A percentile compares a stretch with the other conserved stretches of the same genome.
These are phyloP conservation scores for Asterophora parasitica DNA, from an alignment of 768 basidiomycete genomes.

Conservation along the genomic window DNA sequence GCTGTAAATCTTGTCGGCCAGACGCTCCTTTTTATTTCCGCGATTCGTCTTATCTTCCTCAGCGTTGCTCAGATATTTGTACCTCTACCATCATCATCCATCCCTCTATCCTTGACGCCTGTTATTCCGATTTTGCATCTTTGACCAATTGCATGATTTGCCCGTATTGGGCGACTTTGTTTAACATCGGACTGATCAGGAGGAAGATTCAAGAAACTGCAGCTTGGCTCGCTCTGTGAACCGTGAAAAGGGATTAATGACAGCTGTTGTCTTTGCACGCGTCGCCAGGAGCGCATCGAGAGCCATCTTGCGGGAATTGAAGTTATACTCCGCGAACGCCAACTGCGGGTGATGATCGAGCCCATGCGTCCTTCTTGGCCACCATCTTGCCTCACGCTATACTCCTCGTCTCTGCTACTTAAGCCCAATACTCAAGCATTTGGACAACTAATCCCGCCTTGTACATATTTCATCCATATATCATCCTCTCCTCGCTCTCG, in stretches of 20 bases:
- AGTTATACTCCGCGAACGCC: slow-evolving; percentile 14
- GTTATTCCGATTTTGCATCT: slow-evolving; percentile 6
- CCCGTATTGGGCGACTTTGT: background rate
- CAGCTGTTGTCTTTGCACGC: background rate
- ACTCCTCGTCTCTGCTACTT: slow-evolving; percentile 10
- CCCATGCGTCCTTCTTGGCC: slow-evolving; percentile 10
- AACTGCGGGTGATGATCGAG: slow-evolving; percentile 15
- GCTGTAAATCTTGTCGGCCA: slow-evolving; percentile 27
- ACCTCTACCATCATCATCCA: slow-evolving; percentile 13
- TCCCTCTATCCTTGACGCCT: background rate
- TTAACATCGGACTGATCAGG: background rate
- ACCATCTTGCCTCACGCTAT: slow-evolving; percentile 15
- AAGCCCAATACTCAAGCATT: slow-evolving; percentile 6
- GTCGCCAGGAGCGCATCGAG: slow-evolving; percentile 1
- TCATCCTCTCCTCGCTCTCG: background rate
- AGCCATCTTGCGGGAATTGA: slow-evolving; percentile 2
- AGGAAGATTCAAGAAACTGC: too few relatives aligned
- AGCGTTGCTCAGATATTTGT: slow-evolving; percentile 18
- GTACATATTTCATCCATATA: background rate
- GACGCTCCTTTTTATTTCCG: slow-evolving; percentile 8
- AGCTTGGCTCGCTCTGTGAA: background rate
- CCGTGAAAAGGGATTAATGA: background rate
- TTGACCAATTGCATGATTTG: slow-evolving; percentile 4
- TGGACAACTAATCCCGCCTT: background rate
- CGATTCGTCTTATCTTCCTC: slow-evolving; percentile 11